A percentile compares a stretch with the other conserved stretches of the same genome.
phyloP scores from a whole-genome alignment of 208 protist genomes.

The Wallacemonas sp. region DNA sequence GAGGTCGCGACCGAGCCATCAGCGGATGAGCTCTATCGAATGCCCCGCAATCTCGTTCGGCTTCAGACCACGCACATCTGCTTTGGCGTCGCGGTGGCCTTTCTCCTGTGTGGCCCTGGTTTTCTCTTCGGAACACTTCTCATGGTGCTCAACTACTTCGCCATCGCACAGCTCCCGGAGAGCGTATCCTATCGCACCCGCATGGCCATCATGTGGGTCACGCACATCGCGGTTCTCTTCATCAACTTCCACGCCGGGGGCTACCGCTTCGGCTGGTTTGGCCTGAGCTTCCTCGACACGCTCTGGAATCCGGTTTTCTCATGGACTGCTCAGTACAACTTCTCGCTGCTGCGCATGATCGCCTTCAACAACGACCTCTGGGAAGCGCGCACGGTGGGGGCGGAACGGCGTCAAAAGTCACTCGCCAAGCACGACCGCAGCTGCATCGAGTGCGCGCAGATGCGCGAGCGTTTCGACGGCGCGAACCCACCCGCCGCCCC shows the following conservation, averaged over 20 bases:
- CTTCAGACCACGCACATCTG: conserved; percentile 48
- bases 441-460: conserved; percentile 45
- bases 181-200: conserved; percentile 27
- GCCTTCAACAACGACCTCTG: conserved; percentile 64
- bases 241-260: conserved; percentile 32
- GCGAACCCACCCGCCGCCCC: neutral
- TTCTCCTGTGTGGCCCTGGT: conserved; percentile 37
- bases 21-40: conserved; percentile 2
- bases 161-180: conserved; percentile 39
- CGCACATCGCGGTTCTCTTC: conserved; percentile 49
- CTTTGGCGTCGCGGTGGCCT: conserved; percentile 33
- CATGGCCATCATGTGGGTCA: conserved; percentile 54
- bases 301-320: conserved; percentile 24
- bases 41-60: neutral
- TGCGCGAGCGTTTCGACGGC: conserved; percentile 27
- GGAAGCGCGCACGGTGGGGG: conserved; percentile 25
- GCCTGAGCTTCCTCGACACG: conserved; percentile 32
- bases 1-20: neutral
- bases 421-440: conserved; percentile 30
- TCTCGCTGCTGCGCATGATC: conserved; percentile 77
- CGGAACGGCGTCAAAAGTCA: conserved; percentile 13
- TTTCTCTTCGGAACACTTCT: conserved; percentile 46
- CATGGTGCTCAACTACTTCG: conserved; percentile 57
- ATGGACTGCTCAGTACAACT: conserved; percentile 80
- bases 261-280: conserved; percentile 52